Evolutionary conservation across 805 yeast species (phyloP).

Genomic region (Kodamaea jinghongensis): DNA sequence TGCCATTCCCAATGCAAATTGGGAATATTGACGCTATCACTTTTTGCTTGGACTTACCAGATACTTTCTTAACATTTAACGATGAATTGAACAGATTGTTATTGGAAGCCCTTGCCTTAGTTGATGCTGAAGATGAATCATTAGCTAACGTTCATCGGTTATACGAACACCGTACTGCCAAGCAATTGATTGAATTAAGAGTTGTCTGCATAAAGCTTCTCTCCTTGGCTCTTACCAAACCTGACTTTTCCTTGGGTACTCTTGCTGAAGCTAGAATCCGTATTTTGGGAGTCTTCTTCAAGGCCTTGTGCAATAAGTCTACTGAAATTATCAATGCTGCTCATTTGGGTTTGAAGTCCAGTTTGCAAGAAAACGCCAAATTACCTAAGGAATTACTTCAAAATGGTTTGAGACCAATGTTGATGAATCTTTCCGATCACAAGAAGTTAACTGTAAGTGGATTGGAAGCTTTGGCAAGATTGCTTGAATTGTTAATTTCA

Average conservation of each 20-base stretch:
- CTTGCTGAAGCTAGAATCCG: constrained; percentile 76
- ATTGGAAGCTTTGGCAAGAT: constrained; percentile 82
- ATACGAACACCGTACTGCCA: constrained; percentile 82
- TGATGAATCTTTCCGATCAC: constrained; percentile 92
- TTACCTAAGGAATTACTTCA: constrained; percentile 94
- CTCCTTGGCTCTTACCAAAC: constrained; percentile 79
- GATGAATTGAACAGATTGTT: constrained; percentile 85
- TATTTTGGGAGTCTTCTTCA: constrained; percentile 91
- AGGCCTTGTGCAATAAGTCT: constrained; percentile 82
- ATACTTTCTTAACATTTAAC: constrained; percentile 78
- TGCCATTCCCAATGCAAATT: constrained; percentile 98
- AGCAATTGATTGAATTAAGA: constrained; percentile 80
- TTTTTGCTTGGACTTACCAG: constrained; percentile 77
- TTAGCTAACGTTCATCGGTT: constrained; percentile 83
- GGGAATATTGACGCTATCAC: constrained; percentile 98
- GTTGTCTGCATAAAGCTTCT: constrained; percentile 85
- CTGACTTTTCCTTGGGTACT: constrained; percentile 75
- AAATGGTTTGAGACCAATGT: constrained; percentile 90
- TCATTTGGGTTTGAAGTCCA: constrained; percentile 79
- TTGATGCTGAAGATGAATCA: constrained; percentile 97
- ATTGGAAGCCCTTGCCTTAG: constrained; percentile 88
- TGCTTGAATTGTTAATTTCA: constrained; percentile 81
- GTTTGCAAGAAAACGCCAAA: constrained; percentile 79
- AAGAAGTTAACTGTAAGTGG: constrained; percentile 87
- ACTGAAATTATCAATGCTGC: constrained; percentile 91